Evolutionary conservation across 495 filamentous ascomycete genomes (phyloP), one percentile per base, ranked within the genome.

Genomic region (Thozetella sp.): DNA sequence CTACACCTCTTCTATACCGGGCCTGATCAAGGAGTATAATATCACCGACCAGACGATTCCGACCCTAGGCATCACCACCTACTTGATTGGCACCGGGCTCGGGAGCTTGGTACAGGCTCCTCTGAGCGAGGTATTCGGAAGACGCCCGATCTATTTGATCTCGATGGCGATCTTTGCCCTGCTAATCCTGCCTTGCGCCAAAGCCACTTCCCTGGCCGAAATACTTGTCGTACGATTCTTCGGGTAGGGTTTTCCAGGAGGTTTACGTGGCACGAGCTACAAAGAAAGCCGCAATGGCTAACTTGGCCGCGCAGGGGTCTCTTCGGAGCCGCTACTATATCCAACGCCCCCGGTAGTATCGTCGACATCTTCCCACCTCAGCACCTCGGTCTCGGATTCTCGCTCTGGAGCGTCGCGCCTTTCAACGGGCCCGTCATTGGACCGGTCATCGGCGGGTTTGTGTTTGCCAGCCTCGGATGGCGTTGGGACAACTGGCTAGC

Each of bases 401-500:
- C 85, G 3, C 77, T 93, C 23, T 96, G 89, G 86, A 84, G 77
- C 59, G 85, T 93, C 53, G 92, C 91, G 0, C 92, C 92, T 6
- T 79, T 93, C 64, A 93, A 93, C 59, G 92, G 90, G 12, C 88
- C 90, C 22, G 84, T 84, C 11, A 76, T 76, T 2, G 83, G 82
- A 0, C 88, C 85, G 1, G 75, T 92, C 1, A 86, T 93, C 55
- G 92, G 90, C 25, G 92, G 92, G 0, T 93, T 93, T 64, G 83
- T 90, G 2, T 89, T 77, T 58, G 80, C 92, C 71, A 87, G 90
- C 63, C 80, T 93, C 23, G 91, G 92, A 9, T 97, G 93, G 93
- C 73, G 90, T 25, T 96, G 91, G 91, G 88, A 86, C n/a, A 90
- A 90, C 68, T 96, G 93, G 91, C 73, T 96, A 20, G 84, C 89